Evolutionary conservation across 1,284 basidiomycete species (phyloP), one percentile per base, ranked within the genome.

Genomic region (Rhodotorula mucilaginosa): DNA sequence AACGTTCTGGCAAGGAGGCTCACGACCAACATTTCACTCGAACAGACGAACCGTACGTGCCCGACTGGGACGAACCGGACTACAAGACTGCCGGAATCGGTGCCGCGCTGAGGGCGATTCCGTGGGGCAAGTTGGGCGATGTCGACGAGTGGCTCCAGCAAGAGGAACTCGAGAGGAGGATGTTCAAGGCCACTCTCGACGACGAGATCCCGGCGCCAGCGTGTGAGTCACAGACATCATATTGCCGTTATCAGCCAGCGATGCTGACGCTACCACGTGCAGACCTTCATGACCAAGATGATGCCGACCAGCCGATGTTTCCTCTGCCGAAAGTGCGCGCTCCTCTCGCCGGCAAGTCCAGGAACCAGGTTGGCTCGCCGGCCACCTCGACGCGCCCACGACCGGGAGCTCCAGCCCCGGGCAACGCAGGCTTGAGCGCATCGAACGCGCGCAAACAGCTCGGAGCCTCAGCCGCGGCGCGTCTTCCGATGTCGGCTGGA

Each of bases 31-130:
- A 7, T 12, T 15, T 10, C 12, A 13, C 23, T 16, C 2, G 34
- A 54, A 51, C 60, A 72, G 71, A 72, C 52, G 71, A 72, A 29
- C 68, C 68, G 3, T 72, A 69, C 54, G 29, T 60, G 8, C 70
- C 70, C 58, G 71, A 69, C 34, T 39, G 49, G 21, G n/a, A 44
- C 29, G 47, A 64, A 34, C 68, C 64, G 7, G 58, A 72, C 61
- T 72, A 65, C 63, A 68, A 61, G 56, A 58, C 62, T 13, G 66
- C 70, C 0, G 70, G 66, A 8, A 58, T 54, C 16, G 70, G 70
- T 2, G 63, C 46, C 19, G 44, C 67, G 4, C 13, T 68, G 21
- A 21, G 59, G 13, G 44, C 58, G n/a, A 54, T 65, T 46, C 51
- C 58, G 7, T 34, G 65, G 18, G 54, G 18, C 5, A 21, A 13